Conservation (phyloP, 768 basidiomycete species). For the Leucocoprinus birnbaumii region DNA sequence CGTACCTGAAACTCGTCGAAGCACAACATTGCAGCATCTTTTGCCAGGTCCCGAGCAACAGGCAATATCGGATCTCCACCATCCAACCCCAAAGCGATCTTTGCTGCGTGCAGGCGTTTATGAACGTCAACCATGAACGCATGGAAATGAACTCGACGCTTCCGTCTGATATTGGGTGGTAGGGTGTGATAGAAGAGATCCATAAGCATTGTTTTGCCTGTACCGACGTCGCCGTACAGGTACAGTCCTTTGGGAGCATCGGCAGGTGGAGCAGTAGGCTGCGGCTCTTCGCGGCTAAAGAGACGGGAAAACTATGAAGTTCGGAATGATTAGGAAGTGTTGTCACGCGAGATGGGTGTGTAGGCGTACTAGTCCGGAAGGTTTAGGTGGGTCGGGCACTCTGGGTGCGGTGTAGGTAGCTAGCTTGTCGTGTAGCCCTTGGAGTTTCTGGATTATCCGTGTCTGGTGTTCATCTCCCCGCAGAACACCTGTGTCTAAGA, state of each 20-base stretch:
- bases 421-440: constrained; percentile 75
- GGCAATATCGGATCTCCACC: constrained; percentile 84
- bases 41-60: constrained; percentile 84
- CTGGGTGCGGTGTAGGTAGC: constrained; percentile 66
- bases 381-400: constrained; percentile 40
- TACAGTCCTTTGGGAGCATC: constrained; percentile 84
- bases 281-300: constrained; percentile 34
- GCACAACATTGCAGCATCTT: constrained; percentile 82
- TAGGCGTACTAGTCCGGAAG: constrained; percentile 37
- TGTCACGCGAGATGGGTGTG: constrained; percentile 12
- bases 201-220: constrained; percentile 99
- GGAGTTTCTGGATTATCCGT: constrained; percentile 77
- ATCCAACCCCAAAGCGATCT: constrained; percentile 62
- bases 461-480: constrained; percentile 82
- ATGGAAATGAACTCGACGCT: constrained; percentile 95
- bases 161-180: constrained; percentile 58
- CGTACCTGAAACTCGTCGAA: constrained; percentile 97
- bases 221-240: constrained; percentile 95
- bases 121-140: constrained; percentile 99
- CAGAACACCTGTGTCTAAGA: constrained; percentile 47
- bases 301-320: constrained; percentile 41
- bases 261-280: constrained; percentile 40
- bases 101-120: constrained; percentile 84
- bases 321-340: neutral
- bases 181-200: constrained; percentile 92